Base-by-base conservation (phyloP, 179 eudicot species). In the Vitellaria paradoxa region DNA sequence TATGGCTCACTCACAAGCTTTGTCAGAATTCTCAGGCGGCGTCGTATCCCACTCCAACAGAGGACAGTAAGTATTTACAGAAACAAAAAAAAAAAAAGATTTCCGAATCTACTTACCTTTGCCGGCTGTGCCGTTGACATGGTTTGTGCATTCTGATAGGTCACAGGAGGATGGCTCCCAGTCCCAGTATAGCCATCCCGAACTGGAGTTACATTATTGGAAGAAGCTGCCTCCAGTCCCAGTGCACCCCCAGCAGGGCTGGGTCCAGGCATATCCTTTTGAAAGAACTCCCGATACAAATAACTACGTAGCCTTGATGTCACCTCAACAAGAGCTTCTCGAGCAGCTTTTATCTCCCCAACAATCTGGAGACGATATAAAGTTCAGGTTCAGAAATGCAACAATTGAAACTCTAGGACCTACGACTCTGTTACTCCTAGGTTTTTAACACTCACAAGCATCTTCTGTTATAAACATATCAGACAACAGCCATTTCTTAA, bases 251-350 rank as follows among this genome's bases (percentile, higher is more conserved):
- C 88, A 15, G 56, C 70, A 26, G 89, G 83, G 76, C 83, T 86
- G 23, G 88, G 84, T 78, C 81, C 83, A 26, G 77, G 83, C 78
- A 76, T 76, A 81, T 93, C 97, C 82, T 82, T 89, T 78, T 81
- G 93, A 70, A 82, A 84, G 76, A 84, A 77, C 18, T 91, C 97
- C 65, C 83, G 88, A 77, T 88, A 90, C 46, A 91, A 23, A 72
- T 85, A 87, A 86, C 89, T 89, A 71, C 98, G 83, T 50, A 93
- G 81, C 82, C 93, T 89, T 68, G 90, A 81, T 75, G 98, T 96
- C 85, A 96, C 90, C 87, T 96, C 98, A 70, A 96, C 81, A 59
- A 96, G 86, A 73, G 99, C 99, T 81, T 91, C 98, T 67, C 99
- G 92, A 72, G 99, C 95, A 66, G 91, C 89, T 85, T 89, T 93